Conservation (phyloP, 169 alveolate species). For the Plasmodium malariae region DNA sequence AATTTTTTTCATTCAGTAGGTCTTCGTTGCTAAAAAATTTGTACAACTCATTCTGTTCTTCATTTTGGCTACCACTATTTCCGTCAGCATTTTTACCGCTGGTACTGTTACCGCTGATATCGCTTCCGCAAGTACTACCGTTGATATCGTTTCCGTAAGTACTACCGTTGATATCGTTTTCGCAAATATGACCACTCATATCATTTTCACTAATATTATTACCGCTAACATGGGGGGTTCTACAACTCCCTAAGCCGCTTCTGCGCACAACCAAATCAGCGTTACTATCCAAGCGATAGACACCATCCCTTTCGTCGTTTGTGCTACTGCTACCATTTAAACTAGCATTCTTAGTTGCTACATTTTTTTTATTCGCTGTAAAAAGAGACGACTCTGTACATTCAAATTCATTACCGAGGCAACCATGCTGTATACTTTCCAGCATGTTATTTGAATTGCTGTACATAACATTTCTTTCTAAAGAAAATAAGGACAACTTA, state of each 20-base stretch:
- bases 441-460: conserved; percentile 24
- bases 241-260: too few relatives aligned
- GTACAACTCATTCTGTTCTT: conserved; percentile 52
- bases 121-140: background rate
- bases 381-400: background rate
- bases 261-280: too few relatives aligned
- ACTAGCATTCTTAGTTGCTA: too few relatives aligned
- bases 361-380: background rate
- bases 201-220: too few relatives aligned
- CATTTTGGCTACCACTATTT: conserved; percentile 20
- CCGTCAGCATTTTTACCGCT: background rate
- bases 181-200: too few relatives aligned
- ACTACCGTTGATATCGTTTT: too few relatives aligned
- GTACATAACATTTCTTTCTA: conserved; percentile 62
- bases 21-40: conserved; percentile 77
- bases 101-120: background rate
- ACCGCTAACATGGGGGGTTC: too few relatives aligned
- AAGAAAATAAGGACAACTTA: conserved; percentile 33
- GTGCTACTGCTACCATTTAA: too few relatives aligned
- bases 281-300: too few relatives aligned
- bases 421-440: background rate
- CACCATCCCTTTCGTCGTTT: too few relatives aligned
- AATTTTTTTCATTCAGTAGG: conserved; percentile 66
- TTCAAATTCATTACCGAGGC: background rate
- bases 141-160: too few relatives aligned